Percentiles rank a stretch among this genome's conserved stretches.
Conservation (phyloP, 106 monocot genomes). For the Dioscorea zingiberensis region DNA sequence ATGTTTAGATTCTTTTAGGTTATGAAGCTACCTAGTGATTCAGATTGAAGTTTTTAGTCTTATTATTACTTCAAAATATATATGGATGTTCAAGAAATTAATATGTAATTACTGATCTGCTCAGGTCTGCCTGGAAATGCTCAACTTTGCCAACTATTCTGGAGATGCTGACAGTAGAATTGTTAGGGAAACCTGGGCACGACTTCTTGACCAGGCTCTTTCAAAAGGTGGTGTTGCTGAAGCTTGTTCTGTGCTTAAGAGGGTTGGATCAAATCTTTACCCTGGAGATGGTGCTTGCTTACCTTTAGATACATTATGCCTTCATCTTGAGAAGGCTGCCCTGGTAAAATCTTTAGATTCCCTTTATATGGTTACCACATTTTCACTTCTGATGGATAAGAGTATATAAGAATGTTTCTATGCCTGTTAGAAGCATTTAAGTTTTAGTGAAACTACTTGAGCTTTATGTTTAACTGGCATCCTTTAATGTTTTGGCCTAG, state of each 20-base stretch:
- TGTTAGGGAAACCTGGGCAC: constrained; percentile 91
- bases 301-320: constrained; percentile 83
- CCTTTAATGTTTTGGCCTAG: no score
- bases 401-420: no score
- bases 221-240: constrained; percentile 87
- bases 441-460: no score
- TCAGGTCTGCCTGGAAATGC: constrained; percentile 95
- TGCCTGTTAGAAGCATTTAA: no score
- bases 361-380: neutral
- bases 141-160: constrained; percentile 95
- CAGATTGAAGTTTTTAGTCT: no score
- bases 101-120: neutral
- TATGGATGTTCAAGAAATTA: neutral
- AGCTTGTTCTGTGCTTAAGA: constrained; percentile 83
- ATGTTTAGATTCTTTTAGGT: no score
- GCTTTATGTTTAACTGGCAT: no score
- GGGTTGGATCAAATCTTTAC: constrained; percentile 84
- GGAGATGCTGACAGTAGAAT: constrained; percentile 88
- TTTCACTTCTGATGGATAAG: neutral
- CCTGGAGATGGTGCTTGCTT: constrained; percentile 81
- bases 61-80: neutral
- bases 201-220: constrained; percentile 91
- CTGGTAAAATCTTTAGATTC: constrained; percentile 36
- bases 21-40: no score
- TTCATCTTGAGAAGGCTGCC: constrained; percentile 96